phyloP scores from a whole-genome alignment of 164 flowering plant genomes.

The Santalum album region DNA sequence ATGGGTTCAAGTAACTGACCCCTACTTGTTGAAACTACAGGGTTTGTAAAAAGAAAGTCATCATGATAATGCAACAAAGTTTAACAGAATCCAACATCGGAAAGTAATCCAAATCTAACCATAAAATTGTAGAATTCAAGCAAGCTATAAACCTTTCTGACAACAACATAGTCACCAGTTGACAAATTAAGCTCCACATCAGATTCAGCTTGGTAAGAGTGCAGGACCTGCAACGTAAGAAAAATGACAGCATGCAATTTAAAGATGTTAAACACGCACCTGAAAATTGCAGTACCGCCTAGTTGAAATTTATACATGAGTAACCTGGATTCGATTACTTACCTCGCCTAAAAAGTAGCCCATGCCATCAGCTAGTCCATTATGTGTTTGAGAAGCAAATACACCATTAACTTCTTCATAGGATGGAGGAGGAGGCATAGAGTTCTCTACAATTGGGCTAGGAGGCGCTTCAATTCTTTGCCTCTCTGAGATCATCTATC shows the following conservation, averaged over 20 bases:
- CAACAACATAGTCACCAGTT: slow-evolving; percentile 78
- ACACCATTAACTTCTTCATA: slow-evolving; percentile 65
- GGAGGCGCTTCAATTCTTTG: slow-evolving; percentile 78
- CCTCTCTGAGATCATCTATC: slow-evolving; percentile 71
- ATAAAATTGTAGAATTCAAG: neutral
- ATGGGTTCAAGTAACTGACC: neutral
- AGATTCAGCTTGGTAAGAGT: slow-evolving; percentile 70
- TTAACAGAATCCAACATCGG: neutral
- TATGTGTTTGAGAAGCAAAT: slow-evolving; percentile 39
- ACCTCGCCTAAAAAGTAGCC: slow-evolving; percentile 91
- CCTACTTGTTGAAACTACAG: neutral
- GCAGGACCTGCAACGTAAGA: slow-evolving; percentile 46
- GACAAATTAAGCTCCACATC: slow-evolving; percentile 74
- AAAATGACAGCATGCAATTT: neutral
- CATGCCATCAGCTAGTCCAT: slow-evolving; percentile 45
- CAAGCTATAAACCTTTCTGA: slow-evolving; percentile 62
- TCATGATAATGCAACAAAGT: neutral
- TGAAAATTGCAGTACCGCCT: neutral
- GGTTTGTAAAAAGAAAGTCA: neutral
- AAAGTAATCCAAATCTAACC: neutral
- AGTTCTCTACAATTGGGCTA: slow-evolving; percentile 26
- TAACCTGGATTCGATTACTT: neutral
- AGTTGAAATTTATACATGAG: neutral
- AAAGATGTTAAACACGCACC: neutral
- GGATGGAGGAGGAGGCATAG: slow-evolving; percentile 66